Base-by-base conservation (phyloP, 2,329 filamentous ascomycete species). In the Ophiosphaerella herpotricha region DNA sequence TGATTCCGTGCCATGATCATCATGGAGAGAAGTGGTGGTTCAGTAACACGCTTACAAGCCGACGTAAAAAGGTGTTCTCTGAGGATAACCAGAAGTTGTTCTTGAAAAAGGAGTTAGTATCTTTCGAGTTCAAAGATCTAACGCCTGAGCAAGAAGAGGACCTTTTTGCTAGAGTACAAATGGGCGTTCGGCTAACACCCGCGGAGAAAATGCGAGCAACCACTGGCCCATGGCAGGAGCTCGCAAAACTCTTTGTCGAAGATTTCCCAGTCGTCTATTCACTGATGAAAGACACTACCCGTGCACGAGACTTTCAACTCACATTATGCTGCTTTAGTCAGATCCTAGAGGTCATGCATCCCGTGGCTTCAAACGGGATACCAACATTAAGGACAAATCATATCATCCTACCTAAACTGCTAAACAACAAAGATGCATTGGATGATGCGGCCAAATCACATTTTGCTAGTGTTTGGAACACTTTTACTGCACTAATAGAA, bases 191-290 rank as follows among this genome's bases (percentile, higher is more conserved):
- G 26, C 68, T 80, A 4, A 76, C 71, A 3, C 63, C 69, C 7
- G 77, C 77, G 0, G 78, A 80, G 55, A 79, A 77, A 55, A 74
- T 80, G 61, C 71, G 74, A 40, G 78, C 77, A 16, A 71, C 72
- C 41, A 74, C 70, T 0, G 77, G 77, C 0, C 69, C 72, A 8
- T 80, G 77, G 77, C 78, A 79, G 45, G 70, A 67, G 7, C 72
- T 78, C 14, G 73, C 74, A 0, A 73, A 67, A 41, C 58, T 74
- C 23, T 77, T 75, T 45, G 75, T 78, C 38, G 64, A 71, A 1
- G 73, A 78, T 37, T 80, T 78, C 48, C 53, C 66, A 0, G 33
- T 57, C 7, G 66, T 80, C n/a, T 72, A 62, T 26, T 31, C 45
- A 1, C 50, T 72, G 16, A 58, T 70, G 46, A 68, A 70, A 33